phyloP scores from a whole-genome alignment of 306 rosid genomes.

The Sophora flavescens region DNA sequence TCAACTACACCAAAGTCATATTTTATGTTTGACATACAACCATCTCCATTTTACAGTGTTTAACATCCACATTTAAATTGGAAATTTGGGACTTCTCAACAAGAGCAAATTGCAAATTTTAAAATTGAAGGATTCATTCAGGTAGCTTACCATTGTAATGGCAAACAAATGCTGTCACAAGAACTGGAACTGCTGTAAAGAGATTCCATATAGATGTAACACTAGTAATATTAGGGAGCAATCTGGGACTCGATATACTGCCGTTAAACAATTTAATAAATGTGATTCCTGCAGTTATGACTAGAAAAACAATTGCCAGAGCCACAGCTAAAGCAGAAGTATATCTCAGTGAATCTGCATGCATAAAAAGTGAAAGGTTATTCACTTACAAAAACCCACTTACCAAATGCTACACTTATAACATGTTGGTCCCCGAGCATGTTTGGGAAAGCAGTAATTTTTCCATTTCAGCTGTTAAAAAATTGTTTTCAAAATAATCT shows the following conservation, averaged over 20 bases:
- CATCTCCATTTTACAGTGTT: neutral
- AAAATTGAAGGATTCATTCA: constrained; percentile 27
- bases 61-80: neutral
- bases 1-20: no score
- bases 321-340: constrained; percentile 73
- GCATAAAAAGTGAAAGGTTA: constrained; percentile 30
- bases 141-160: constrained; percentile 66
- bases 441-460: no score
- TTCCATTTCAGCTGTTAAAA: no score
- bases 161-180: constrained; percentile 81
- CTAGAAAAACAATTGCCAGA: constrained; percentile 68
- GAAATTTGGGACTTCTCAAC: neutral
- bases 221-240: constrained; percentile 63
- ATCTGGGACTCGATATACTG: constrained; percentile 61
- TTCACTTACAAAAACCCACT: neutral
- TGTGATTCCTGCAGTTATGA: constrained; percentile 75
- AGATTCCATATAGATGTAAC: constrained; percentile 67
- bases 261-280: constrained; percentile 58
- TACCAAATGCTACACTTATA: neutral
- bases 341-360: constrained; percentile 74
- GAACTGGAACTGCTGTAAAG: constrained; percentile 74
- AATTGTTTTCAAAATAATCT: no score
- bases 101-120: neutral
- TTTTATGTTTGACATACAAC: no score
- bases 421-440: constrained; percentile 12